phyloP scores from a whole-genome alignment of 306 rosid species.

The Trichosanthes cucumerina region DNA sequence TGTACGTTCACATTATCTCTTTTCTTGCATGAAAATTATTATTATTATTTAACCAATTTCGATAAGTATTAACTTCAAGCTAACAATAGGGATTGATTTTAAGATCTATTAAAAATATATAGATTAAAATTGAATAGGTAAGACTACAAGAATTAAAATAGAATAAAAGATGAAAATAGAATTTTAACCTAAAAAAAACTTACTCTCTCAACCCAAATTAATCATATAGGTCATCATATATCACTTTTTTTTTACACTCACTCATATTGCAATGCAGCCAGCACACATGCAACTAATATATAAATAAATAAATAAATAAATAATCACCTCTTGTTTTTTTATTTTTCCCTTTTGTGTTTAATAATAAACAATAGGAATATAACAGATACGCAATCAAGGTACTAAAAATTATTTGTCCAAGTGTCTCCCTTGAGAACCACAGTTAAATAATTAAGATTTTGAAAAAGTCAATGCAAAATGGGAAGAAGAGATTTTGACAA shows the following conservation, averaged over 20 bases:
- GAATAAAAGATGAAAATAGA: no score
- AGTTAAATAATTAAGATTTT: background rate
- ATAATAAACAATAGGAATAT: background rate
- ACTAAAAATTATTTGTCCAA: background rate
- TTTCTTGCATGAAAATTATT: no score
- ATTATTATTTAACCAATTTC: no score
- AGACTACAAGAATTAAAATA: no score
- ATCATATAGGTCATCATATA: background rate
- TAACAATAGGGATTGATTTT: no score
- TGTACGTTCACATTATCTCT: no score
- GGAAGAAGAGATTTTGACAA: background rate
- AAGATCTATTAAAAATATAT: no score
- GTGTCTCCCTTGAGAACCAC: conserved; percentile 7
- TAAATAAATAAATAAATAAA: background rate
- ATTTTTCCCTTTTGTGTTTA: background rate
- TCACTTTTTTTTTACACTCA: no score
- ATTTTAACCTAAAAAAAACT: no score
- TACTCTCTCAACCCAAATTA: background rate
- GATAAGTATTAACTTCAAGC: no score
- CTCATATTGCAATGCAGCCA: background rate
- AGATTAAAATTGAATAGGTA: no score
- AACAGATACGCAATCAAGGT: background rate
- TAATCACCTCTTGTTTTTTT: background rate
- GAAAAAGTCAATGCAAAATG: background rate
- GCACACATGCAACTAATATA: background rate